Evolutionary conservation across 768 basidiomycete genomes (phyloP).

Genomic region (Pleurotus cornucopiae): DNA sequence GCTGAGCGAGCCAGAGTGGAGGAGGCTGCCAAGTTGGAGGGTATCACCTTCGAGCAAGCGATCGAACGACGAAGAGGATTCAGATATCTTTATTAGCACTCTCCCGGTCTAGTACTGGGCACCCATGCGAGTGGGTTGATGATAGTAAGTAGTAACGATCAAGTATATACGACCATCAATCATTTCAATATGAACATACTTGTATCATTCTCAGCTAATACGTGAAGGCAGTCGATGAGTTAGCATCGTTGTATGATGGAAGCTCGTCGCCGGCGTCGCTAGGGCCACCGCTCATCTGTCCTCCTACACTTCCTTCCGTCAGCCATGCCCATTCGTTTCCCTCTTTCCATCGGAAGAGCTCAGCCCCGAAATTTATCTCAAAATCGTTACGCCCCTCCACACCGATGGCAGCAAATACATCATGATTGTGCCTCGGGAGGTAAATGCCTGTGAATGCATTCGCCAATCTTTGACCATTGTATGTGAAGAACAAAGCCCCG

Average conservation of each 20-base stretch:
- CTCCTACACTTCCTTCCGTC: conserved; percentile 62
- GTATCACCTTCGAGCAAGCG: conserved; percentile 57
- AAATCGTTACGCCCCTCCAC: conserved; percentile 49
- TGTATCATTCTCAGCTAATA: too few species aligned
- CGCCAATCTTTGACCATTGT: conserved; percentile 53
- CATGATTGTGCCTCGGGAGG: conserved; percentile 42
- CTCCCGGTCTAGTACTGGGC: too few species aligned
- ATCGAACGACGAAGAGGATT: conserved; percentile 53
- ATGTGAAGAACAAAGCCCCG: conserved; percentile 58
- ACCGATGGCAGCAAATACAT: conserved; percentile 65
- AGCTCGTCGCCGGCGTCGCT: conserved; percentile 39
- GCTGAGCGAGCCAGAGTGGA: conserved; percentile 47
- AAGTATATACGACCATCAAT: background rate
- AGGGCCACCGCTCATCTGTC: conserved; percentile 32
- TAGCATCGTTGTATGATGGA: conserved; percentile 29
- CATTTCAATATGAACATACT: background rate
- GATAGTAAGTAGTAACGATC: background rate
- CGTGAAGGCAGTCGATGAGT: background rate
- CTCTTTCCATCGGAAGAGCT: conserved; percentile 55
- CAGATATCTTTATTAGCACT: conserved; percentile 45
- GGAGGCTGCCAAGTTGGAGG: conserved; percentile 56
- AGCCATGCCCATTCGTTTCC: conserved; percentile 67
- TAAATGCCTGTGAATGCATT: conserved; percentile 59
- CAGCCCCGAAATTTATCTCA: conserved; percentile 64
- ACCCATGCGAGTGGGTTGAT: too few species aligned